Base-by-base conservation (phyloP, 345 rosid species). In the Jatropha curcas region DNA sequence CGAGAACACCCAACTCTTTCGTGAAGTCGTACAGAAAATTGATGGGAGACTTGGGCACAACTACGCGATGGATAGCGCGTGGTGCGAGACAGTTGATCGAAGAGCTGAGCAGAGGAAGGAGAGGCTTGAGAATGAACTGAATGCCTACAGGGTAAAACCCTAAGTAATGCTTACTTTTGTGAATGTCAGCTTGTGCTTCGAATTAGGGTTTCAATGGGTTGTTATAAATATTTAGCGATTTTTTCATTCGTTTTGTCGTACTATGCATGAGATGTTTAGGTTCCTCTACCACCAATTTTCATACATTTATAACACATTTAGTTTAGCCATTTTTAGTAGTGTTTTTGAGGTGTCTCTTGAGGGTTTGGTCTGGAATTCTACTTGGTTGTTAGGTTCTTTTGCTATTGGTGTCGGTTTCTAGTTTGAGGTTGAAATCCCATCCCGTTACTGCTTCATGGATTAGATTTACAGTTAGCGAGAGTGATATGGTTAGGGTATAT, bases 61-160 rank as follows among this genome's bases (percentile, higher is more conserved):
- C 64, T 91, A 91, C 48, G 69, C n/a, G 24, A 81, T 82, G 91
- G 97, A 96, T 68, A 43, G 60, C 4, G 75, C 78, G 5, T 96
- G 99, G 99, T 96, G 95, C 62, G 89, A 89, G 19, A 24, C 72
- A 35, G 85, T 91, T 24, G 97, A 93, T 67, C 88, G 97, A 64
- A 88, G 91, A 69, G 89, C 95, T 5, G 95, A 91, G 41, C 97
- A 86, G 81, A 88, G 88, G 81, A 96, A 87, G 83, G 91, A 85
- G 71, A 96, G 84, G 81, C 91, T 96, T 5, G 98, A 96, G 79
- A 93, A 82, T 65, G 98, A 96, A 76, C 98, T 93, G 57, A 91
- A 89, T 85, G 93, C 99, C 25, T 96, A 93, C 71, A 84, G 96
- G 84, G 99, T 96, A 87, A 73, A 46, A 17, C 22, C 46, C 28